These are phyloP conservation scores for Plasmodium vivax DNA, from an alignment of 169 alveolate genomes.

Conservation along the genomic window DNA sequence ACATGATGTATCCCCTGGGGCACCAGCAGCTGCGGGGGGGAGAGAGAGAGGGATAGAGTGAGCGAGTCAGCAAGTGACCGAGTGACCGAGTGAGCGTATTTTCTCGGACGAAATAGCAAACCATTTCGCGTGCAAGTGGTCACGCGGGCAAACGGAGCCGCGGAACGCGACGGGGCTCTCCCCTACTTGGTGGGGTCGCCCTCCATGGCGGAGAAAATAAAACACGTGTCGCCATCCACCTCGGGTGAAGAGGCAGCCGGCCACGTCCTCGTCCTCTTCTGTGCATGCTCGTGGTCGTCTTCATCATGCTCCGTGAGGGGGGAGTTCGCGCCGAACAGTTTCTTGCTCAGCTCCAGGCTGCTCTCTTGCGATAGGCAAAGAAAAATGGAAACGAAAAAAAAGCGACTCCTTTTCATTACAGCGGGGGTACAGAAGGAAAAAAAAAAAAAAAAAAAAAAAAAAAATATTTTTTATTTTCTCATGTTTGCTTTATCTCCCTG, in stretches of 20 bases:
- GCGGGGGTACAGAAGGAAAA: slow-evolving; percentile 23
- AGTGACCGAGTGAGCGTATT: background rate
- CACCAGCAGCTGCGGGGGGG: slow-evolving; percentile 52
- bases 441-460: background rate
- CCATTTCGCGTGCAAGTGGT: background rate
- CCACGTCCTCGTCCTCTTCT: background rate
- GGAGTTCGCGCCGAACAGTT: background rate
- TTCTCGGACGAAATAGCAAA: background rate
- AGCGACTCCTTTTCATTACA: slow-evolving; percentile 45
- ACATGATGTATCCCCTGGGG: slow-evolving; percentile 72
- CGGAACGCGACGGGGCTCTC: background rate
- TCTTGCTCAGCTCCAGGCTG: slow-evolving; percentile 19
- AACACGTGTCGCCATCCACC: slow-evolving; percentile 57
- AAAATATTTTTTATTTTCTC: background rate
- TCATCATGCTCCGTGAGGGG: background rate
- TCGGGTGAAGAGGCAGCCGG: background rate
- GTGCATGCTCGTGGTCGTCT: background rate
- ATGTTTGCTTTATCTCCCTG: background rate
- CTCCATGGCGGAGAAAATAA: slow-evolving; percentile 49
- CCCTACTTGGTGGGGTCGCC: slow-evolving; percentile 53
- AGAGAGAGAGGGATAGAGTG: too few relatives aligned
- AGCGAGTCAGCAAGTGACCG: too few relatives aligned
- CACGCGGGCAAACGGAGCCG: background rate
- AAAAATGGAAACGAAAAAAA: slow-evolving; percentile 24
- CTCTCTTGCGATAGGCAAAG: slow-evolving; percentile 28